Evolutionary conservation across 2,329 filamentous ascomycete species (phyloP), one percentile per base, ranked within the genome.

Genomic region (Aspergillus brunneoviolaceus): DNA sequence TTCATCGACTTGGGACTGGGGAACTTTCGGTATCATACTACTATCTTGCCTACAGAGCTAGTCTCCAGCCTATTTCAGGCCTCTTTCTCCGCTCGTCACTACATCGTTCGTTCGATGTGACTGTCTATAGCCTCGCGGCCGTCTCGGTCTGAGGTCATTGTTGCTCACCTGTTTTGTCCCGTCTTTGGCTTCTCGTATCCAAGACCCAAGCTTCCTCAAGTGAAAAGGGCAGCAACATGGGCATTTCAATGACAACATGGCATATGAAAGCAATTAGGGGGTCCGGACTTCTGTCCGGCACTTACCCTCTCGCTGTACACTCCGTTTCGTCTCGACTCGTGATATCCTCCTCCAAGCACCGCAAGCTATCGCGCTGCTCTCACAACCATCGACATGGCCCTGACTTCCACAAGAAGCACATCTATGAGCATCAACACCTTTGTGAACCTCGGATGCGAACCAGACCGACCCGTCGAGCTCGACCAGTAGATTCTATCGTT

Each of bases 321-420:
- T 31, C 35, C 42, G 16, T 31, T n/a, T 35, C 53, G 10, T 55
- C 53, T 23, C 53, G 42, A 49, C 47, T 27, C 39, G 29, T 33
- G 2, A 50, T 49, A 29, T 31, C 39, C 14, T 51, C 61, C 54
- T 45, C 16, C 19, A 60, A 62, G 49, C 52, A 7, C 31, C 65
- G 62, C 47, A 31, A 21, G 16, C 16, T 65, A 53, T 65, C 60
- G 59, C 48, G 55, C 21, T 54, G 21, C 23, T 29, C 58, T 11
- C 52, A 51, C 14, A 16, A 19, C 6, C 14, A 45, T 7, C 39
- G 16, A 5, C 6, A 19, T 9, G 16, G 9, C 16, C 16, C 14
- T 9, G 16, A 19, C 39, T 19, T 19, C 39, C 1, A 19, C 54
- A 53, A 57, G 23, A 55, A 25, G 51, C 27, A 60, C 27, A 48